These are phyloP conservation scores for Rhinocladiella mackenziei DNA, from an alignment of 2,329 filamentous ascomycete genomes.

Conservation along the genomic window DNA sequence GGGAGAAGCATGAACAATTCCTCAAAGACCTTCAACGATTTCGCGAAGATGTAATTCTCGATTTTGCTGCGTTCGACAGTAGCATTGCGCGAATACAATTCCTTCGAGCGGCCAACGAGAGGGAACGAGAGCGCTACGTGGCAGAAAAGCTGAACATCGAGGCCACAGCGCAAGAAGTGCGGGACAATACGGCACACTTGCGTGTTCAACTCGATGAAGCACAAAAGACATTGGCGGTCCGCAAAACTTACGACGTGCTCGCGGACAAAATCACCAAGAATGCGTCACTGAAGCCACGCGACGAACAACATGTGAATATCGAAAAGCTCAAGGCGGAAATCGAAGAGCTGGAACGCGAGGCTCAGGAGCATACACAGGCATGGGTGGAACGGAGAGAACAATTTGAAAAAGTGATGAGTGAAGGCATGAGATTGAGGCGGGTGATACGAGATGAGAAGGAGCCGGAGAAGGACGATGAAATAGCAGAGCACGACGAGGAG, in stretches of 20 bases:
- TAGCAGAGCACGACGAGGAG: conserved; percentile 69
- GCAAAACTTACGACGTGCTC: conserved; percentile 82
- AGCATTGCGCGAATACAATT: conserved; percentile 79
- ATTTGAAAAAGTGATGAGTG: conserved; percentile 83
- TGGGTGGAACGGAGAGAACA: conserved; percentile 83
- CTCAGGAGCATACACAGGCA: conserved; percentile 71
- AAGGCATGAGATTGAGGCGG: conserved; percentile 78
- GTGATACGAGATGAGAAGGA: conserved; percentile 86
- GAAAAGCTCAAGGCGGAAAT: conserved; percentile 85
- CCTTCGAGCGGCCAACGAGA: conserved; percentile 74
- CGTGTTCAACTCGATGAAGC: conserved; percentile 72
- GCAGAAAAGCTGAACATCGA: conserved; percentile 75
- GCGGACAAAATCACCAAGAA: conserved; percentile 84
- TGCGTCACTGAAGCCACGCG: conserved; percentile 71
- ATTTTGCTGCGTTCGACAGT: conserved; percentile 84
- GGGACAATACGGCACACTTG: conserved; percentile 68
- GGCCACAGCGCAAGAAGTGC: conserved; percentile 70
- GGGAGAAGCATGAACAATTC: conserved; percentile 32
- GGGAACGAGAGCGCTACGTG: conserved; percentile 78
- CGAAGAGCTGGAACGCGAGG: conserved; percentile 78
- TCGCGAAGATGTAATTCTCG: conserved; percentile 76
- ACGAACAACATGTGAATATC: conserved; percentile 74
- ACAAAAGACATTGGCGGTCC: conserved; percentile 67
- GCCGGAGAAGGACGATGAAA: conserved; percentile 65
- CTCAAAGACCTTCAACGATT: conserved; percentile 59